Evolutionary conservation across 2,329 filamentous ascomycete genomes (phyloP).

Genomic region (Monosporascus sp.): DNA sequence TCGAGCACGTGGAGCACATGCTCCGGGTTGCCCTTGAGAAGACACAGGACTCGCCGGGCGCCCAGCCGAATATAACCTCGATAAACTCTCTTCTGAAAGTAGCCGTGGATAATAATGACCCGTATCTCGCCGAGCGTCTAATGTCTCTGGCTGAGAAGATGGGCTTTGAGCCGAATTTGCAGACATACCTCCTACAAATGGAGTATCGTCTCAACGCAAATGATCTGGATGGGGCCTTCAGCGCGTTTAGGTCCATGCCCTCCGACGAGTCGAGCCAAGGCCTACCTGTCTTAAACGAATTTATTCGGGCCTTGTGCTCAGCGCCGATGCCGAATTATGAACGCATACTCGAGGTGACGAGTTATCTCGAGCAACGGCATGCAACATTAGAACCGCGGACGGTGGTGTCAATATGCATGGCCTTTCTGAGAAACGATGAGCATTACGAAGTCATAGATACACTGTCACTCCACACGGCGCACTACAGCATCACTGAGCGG

Average conservation of each 20-base stretch:
- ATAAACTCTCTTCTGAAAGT: constrained; percentile 74
- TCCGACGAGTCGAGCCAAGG: constrained; percentile 58
- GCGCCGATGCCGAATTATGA: constrained; percentile 60
- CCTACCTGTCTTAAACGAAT: constrained; percentile 61
- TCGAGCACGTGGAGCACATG: constrained; percentile 70
- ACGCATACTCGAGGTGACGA: constrained; percentile 66
- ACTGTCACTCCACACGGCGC: constrained; percentile 68
- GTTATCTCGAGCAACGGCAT: constrained; percentile 66
- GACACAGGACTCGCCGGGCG: constrained; percentile 38
- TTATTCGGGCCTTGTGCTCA: constrained; percentile 64
- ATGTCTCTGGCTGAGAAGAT: constrained; percentile 61
- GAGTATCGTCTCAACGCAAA: constrained; percentile 68
- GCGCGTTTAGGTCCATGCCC: constrained; percentile 53
- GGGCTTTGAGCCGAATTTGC: constrained; percentile 61
- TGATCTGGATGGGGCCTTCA: constrained; percentile 66
- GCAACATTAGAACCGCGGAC: constrained; percentile 69
- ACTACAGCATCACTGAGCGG: constrained; percentile 67
- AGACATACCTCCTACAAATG: constrained; percentile 70
- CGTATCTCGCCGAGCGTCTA: constrained; percentile 69
- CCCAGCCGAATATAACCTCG: constrained; percentile 61
- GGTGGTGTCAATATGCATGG: constrained; percentile 64
- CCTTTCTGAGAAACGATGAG: constrained; percentile 73
- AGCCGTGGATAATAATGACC: constrained; percentile 65
- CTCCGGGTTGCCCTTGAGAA: constrained; percentile 59
- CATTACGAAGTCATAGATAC: constrained; percentile 76